Conservation (phyloP, 1,139 yeast genomes). For the Saccharomyces hybrid region DNA sequence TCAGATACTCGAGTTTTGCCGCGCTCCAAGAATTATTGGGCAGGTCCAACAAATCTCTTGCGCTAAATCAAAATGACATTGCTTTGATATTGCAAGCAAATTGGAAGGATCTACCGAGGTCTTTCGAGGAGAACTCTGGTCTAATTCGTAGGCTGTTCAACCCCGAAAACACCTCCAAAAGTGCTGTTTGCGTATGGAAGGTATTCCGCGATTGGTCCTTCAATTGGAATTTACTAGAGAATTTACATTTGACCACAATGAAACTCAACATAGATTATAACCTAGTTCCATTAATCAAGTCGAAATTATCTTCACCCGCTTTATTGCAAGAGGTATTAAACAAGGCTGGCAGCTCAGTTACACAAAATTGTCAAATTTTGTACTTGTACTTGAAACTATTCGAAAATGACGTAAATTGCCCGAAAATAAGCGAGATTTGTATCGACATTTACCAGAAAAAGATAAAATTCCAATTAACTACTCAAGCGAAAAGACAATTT, state of each 20-base stretch:
- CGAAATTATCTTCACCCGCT: not conserved
- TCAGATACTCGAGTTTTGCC: conserved; percentile 78
- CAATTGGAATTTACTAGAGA: not conserved
- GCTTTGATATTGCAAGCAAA: not conserved
- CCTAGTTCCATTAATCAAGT: not conserved
- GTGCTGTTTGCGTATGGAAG: not conserved
- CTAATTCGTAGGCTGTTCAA: not conserved
- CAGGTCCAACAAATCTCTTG: conserved; percentile 33
- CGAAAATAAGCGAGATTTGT: not conserved
- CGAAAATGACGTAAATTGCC: not conserved
- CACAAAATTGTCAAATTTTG: conserved; percentile 1
- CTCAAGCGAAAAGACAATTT: not conserved
- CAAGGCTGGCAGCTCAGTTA: not conserved
- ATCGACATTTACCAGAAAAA: not conserved
- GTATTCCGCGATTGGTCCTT: not conserved
- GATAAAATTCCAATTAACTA: not conserved
- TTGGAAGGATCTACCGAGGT: not conserved
- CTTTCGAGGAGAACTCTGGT: not conserved
- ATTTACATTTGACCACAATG: not conserved
- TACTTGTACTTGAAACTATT: not conserved
- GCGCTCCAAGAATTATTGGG: conserved; percentile 84
- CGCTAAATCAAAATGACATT: not conserved
- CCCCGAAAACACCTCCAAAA: not conserved
- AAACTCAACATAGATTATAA: not conserved
- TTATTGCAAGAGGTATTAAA: not conserved